Conservation (phyloP, 108 stramenopile species). For the Cyclotella sp. region DNA sequence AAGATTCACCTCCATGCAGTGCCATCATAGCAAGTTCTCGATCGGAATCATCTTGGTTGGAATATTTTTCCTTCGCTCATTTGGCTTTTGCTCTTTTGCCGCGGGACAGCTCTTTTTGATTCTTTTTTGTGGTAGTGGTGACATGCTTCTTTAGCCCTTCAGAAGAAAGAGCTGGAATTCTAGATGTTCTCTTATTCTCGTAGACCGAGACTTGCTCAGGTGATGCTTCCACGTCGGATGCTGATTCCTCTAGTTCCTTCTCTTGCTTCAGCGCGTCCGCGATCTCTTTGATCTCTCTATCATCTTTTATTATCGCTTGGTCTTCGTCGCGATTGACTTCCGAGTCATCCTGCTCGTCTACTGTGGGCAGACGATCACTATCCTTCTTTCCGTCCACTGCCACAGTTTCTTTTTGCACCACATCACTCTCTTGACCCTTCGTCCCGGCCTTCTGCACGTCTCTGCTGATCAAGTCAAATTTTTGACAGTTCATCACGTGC, state of each 20-base stretch:
- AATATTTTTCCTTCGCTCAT: conserved; percentile 82
- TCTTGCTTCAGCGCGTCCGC: neutral
- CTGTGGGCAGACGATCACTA: neutral
- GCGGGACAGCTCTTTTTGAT: conserved; percentile 81
- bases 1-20: conserved; percentile 84
- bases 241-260: neutral
- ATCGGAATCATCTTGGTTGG: conserved; percentile 98
- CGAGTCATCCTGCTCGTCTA: conserved; percentile 2
- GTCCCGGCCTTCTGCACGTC: conserved; percentile 70
- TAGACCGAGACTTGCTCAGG: neutral
- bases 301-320: neutral
- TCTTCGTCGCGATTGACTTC: neutral
- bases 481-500: conserved; percentile 74
- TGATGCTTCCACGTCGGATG: neutral
- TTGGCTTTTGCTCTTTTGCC: conserved; percentile 79
- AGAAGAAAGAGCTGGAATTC: neutral
- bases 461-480: conserved; percentile 84
- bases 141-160: conserved; percentile 13
- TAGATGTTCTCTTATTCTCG: neutral
- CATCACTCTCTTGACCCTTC: conserved; percentile 65
- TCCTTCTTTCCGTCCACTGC: neutral
- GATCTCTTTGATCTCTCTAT: neutral
- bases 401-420: neutral
- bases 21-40: conserved; percentile 89
- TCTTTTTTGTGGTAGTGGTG: conserved; percentile 37